Conservation (phyloP, 176 grass and related monocot species). For the Sorghum bicolor region DNA sequence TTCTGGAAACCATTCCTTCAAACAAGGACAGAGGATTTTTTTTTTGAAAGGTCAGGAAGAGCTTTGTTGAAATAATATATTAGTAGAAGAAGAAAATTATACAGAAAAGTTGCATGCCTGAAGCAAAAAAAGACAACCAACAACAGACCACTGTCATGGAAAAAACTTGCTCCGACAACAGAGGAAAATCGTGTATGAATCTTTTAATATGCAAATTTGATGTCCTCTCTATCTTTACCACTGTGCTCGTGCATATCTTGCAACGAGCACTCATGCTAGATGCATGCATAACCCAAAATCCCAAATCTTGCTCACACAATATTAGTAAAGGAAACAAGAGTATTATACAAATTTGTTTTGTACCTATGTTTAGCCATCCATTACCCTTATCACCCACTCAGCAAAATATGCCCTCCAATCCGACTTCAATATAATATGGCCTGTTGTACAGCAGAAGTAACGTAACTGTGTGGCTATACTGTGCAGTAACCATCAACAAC, state of each 20-base stretch:
- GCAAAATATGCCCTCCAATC: too few relatives aligned
- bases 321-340: not conserved
- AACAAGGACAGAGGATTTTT: not conserved
- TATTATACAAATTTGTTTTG: not conserved
- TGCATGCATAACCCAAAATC: not conserved
- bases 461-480: not conserved
- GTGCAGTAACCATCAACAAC: too few relatives aligned
- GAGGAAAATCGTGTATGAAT: not conserved
- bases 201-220: not conserved
- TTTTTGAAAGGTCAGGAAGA: too few relatives aligned
- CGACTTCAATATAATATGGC: too few relatives aligned
- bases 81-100: too few relatives aligned
- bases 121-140: too few relatives aligned
- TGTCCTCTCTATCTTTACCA: not conserved
- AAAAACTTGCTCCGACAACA: not conserved
- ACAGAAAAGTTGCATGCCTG: too few relatives aligned
- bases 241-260: not conserved
- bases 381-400: too few relatives aligned
- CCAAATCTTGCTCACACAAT: not conserved
- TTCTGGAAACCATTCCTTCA: not conserved
- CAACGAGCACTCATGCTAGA: not conserved
- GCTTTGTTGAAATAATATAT: too few relatives aligned
- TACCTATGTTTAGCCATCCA: too few relatives aligned
- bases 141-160: too few relatives aligned
- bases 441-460: not conserved